Conservation (phyloP, 805 yeast species). For the Lipomyces sp. region DNA sequence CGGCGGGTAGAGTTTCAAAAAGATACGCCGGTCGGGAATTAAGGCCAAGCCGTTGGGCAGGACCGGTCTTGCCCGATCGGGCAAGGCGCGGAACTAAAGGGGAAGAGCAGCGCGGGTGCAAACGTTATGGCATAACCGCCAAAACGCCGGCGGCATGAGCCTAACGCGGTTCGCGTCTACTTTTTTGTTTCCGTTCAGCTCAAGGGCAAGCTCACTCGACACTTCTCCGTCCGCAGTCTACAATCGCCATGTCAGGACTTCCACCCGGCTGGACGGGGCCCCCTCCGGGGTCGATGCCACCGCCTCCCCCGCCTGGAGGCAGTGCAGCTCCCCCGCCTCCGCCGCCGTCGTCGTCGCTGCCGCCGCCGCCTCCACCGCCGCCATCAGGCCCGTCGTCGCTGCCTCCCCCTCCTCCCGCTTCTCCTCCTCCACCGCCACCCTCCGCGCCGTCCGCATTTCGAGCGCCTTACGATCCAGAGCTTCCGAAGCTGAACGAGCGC, state of each 20-base stretch:
- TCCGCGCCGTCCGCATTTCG: conserved; percentile 33
- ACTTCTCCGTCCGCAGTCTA: too few species aligned
- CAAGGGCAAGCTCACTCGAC: too few species aligned
- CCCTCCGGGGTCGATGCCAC: conserved; percentile 12
- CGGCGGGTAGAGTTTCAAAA: too few species aligned
- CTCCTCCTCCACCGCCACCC: conserved; percentile 26
- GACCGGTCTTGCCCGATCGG: too few species aligned
- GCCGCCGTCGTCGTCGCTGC: conserved; percentile 33
- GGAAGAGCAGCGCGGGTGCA: too few species aligned
- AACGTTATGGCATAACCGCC: too few species aligned
- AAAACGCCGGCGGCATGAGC: too few species aligned
- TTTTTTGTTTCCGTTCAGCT: too few species aligned
- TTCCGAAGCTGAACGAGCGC: conserved; percentile 43
- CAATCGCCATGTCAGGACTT: conserved; percentile 14
- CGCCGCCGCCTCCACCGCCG: conserved; percentile 40
- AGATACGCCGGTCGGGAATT: too few species aligned
- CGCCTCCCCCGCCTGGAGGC: conserved; percentile 12
- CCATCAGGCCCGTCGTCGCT: conserved; percentile 29
- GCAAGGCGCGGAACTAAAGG: too few species aligned
- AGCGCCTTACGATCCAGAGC: conserved; percentile 22
- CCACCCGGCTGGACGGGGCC: conserved; percentile 25
- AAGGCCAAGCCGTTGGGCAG: too few species aligned
- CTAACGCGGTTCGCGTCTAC: too few species aligned
- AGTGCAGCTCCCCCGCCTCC: conserved; percentile 33
- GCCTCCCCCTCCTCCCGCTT: conserved; percentile 28